Percentiles rank a stretch among this genome's conserved stretches.
Conservation (phyloP, 257 asterid species). For the Primulina eburnea region DNA sequence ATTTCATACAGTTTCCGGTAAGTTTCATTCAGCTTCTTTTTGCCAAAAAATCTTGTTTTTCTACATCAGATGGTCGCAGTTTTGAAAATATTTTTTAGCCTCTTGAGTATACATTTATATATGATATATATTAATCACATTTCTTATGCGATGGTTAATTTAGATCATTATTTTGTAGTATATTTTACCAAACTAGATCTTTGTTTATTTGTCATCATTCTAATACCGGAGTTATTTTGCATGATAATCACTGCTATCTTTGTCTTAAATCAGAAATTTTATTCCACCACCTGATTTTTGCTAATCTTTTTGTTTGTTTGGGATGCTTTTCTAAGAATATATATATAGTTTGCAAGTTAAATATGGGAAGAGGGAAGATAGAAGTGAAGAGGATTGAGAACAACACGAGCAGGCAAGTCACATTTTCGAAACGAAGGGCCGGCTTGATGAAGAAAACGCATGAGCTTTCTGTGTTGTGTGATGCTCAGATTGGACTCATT, state of each 20-base stretch:
- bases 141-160: slow-evolving; percentile 4
- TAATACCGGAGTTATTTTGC: slow-evolving; percentile 12
- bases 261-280: slow-evolving; percentile 28
- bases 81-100: slow-evolving; percentile 9
- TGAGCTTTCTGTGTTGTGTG: slow-evolving; percentile 86
- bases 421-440: slow-evolving; percentile 68
- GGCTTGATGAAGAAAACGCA: slow-evolving; percentile 81
- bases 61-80: slow-evolving; percentile 27
- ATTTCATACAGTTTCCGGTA: slow-evolving; percentile 27
- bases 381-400: slow-evolving; percentile 86
- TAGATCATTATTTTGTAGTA: slow-evolving; percentile 5
- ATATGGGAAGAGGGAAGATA: slow-evolving; percentile 78
- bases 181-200: slow-evolving; percentile 1
- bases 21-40: slow-evolving; percentile 23
- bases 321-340: neutral
- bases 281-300: slow-evolving; percentile 1
- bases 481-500: slow-evolving; percentile 75
- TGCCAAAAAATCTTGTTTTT: slow-evolving; percentile 21
- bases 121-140: neutral
- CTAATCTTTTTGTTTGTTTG: slow-evolving; percentile 5
- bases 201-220: slow-evolving; percentile 17
- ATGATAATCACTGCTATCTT: slow-evolving; percentile 11
- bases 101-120: neutral
- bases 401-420: slow-evolving; percentile 78
- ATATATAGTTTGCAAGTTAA: slow-evolving; percentile 4